Percentiles rank a stretch among this genome's conserved stretches.
Evolutionary conservation across 2,329 filamentous ascomycete species (phyloP).

Genomic region (Fusarium xylarioides): DNA sequence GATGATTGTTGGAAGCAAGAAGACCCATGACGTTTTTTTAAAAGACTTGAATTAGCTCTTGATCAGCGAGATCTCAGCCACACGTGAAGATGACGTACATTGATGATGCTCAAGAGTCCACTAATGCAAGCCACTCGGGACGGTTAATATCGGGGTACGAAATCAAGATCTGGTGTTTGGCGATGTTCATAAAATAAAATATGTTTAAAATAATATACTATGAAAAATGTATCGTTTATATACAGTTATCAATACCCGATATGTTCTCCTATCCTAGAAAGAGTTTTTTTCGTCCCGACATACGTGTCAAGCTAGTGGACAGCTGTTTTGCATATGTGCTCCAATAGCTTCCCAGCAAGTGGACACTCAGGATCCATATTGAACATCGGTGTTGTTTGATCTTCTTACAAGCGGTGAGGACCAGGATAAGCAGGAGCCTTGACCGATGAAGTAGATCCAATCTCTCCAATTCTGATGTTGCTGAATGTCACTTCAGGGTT

Average conservation of each 20-base stretch:
- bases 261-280: neutral
- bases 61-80: conserved; percentile 1
- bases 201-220: neutral
- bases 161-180: neutral
- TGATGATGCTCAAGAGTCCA: neutral
- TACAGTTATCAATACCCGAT: neutral
- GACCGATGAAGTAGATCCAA: conserved; percentile 56
- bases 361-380: conserved; percentile 2
- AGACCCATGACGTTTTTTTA: conserved; percentile 25
- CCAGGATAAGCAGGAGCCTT: conserved; percentile 8
- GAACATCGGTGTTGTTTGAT: neutral
- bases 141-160: neutral
- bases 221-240: neutral
- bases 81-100: conserved; percentile 14
- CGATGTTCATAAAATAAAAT: neutral
- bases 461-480: conserved; percentile 69
- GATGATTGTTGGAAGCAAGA: neutral
- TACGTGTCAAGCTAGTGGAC: conserved; percentile 24
- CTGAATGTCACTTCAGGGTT: conserved; percentile 62
- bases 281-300: conserved; percentile 10
- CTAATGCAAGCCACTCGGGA: conserved; percentile 5
- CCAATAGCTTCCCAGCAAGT: conserved; percentile 8
- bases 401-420: conserved; percentile 1
- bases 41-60: neutral
- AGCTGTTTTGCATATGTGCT: conserved; percentile 24